Conservation (phyloP, 2,329 filamentous ascomycete species). For the Zymoseptoria passerinii region DNA sequence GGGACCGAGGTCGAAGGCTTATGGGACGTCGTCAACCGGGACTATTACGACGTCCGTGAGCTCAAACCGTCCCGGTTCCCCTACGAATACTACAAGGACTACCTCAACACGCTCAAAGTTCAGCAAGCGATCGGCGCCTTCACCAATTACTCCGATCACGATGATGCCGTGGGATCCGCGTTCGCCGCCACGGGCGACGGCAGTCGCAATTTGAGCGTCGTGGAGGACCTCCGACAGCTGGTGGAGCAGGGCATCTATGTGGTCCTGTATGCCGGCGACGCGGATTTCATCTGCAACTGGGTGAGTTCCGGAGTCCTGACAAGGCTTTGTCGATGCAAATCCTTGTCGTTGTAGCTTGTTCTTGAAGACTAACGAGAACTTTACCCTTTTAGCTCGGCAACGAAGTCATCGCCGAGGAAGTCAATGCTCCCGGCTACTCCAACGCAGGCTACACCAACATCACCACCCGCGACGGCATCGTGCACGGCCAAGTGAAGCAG, state of each 20-base stretch:
- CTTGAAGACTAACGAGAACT: too few species aligned
- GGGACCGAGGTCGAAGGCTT: conserved; percentile 23
- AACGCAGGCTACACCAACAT: conserved; percentile 43
- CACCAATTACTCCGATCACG: conserved; percentile 45
- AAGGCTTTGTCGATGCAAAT: background rate
- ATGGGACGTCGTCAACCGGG: conserved; percentile 44
- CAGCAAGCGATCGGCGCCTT: conserved; percentile 52
- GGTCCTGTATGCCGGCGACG: conserved; percentile 41
- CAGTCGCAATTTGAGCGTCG: conserved; percentile 37
- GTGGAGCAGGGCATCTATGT: conserved; percentile 36
- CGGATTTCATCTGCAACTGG: conserved; percentile 43
- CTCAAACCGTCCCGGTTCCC: conserved; percentile 49
- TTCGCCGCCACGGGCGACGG: conserved; percentile 45
- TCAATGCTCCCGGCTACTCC: conserved; percentile 36
- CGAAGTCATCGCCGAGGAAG: conserved; percentile 32
- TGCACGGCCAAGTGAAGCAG: conserved; percentile 47
- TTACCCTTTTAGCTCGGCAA: conserved; percentile 27
- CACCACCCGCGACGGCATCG: conserved; percentile 35
- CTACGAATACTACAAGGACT: conserved; percentile 40
- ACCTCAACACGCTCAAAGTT: conserved; percentile 49
- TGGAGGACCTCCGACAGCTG: conserved; percentile 35
- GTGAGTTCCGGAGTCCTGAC: conserved; percentile 11
- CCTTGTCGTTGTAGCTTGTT: background rate
- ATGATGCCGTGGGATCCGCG: conserved; percentile 16
- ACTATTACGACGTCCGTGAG: conserved; percentile 54